These are phyloP conservation scores for Oryza brachyantha DNA, from an alignment of 176 grass and related monocot genomes.

Conservation along the genomic window DNA sequence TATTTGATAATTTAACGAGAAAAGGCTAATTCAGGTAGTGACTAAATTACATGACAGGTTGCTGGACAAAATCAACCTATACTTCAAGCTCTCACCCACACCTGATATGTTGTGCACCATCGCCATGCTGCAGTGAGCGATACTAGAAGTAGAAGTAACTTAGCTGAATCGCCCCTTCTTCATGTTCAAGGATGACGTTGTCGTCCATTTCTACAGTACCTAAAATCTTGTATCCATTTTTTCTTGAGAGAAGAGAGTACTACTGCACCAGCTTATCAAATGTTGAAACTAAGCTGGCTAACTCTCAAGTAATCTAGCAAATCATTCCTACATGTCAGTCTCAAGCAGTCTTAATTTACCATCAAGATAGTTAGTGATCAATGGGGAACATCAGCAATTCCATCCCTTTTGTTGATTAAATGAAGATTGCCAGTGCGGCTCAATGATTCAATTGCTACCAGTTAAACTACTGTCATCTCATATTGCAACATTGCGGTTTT, in stretches of 20 bases:
- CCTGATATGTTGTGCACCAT: not conserved
- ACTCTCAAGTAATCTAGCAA: conserved; percentile 10
- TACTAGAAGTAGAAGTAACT: conserved; percentile 9
- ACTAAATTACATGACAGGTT: not conserved
- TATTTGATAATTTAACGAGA: not conserved
- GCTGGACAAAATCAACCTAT: not conserved
- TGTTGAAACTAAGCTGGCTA: conserved; percentile 10
- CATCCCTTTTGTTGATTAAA: conserved; percentile 26
- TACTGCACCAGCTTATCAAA: not conserved
- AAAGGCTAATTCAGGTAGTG: not conserved
- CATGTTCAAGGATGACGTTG: conserved; percentile 26
- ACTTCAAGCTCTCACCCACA: not conserved
- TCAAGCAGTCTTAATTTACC: conserved; percentile 17
- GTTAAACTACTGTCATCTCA: conserved; percentile 49
- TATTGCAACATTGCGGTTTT: conserved; percentile 69
- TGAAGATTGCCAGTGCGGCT: conserved; percentile 15
- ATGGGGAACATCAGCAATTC: conserved; percentile 9
- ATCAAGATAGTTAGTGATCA: conserved; percentile 26
- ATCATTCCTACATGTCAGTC: conserved; percentile 30
- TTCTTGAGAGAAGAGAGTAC: not conserved
- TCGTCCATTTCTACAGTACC: not conserved
- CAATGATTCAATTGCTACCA: conserved; percentile 3
- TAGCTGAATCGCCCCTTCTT: conserved; percentile 5
- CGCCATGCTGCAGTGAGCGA: not conserved
- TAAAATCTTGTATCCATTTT: not conserved